Evolutionary conservation across 179 eudicot genomes (phyloP).

Genomic region (Spergularia azorica): DNA sequence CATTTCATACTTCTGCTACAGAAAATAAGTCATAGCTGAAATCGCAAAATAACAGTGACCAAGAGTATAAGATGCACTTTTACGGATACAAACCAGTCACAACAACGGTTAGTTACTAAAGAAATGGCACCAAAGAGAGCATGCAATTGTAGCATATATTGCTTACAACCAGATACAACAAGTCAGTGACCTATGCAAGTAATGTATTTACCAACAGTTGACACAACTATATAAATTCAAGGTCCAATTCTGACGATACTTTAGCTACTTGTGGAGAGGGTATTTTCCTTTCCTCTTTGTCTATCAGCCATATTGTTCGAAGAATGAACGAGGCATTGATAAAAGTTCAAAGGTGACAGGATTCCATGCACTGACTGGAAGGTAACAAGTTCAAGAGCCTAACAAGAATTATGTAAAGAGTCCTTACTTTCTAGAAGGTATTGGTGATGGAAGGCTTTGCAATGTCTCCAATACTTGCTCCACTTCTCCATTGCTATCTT

Average conservation of each 20-base stretch:
- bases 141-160: no score
- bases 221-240: no score
- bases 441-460: slow-evolving; percentile 70
- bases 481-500: slow-evolving; percentile 75
- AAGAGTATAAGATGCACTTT: background rate
- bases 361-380: background rate
- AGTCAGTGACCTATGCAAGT: no score
- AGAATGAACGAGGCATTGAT: background rate
- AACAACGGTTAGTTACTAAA: no score
- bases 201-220: no score
- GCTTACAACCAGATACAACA: no score
- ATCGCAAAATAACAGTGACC: background rate
- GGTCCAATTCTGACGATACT: background rate
- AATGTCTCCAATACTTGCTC: slow-evolving; percentile 87
- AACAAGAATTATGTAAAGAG: slow-evolving; percentile 5
- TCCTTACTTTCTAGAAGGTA: slow-evolving; percentile 79
- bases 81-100: no score
- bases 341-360: background rate
- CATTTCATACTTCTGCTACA: background rate
- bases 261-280: background rate
- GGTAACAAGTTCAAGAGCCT: background rate
- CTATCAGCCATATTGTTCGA: background rate
- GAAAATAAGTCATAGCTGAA: background rate
- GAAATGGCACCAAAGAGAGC: no score
- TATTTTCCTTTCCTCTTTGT: slow-evolving; percentile 1